Evolutionary conservation across 2,329 filamentous ascomycete species (phyloP).

Genomic region (Cryphonectria naterciae): DNA sequence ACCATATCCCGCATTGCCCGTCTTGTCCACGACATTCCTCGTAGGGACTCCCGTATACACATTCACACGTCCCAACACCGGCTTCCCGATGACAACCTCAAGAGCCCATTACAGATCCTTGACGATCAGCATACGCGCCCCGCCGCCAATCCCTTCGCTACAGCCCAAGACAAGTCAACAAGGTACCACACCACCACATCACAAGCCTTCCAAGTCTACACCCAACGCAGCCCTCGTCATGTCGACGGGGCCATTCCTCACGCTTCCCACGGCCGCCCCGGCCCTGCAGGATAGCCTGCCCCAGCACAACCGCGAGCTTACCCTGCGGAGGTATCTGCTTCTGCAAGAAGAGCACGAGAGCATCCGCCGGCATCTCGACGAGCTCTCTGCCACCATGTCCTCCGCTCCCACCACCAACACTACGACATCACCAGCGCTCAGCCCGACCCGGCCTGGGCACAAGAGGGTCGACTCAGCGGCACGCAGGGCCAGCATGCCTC

Average conservation of each 20-base stretch:
- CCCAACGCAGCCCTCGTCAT: conserved; percentile 24
- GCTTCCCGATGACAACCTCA: conserved; percentile 27
- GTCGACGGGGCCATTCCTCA: conserved; percentile 14
- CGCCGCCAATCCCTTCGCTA: conserved; percentile 16
- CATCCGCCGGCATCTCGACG: conserved; percentile 55
- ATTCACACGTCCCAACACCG: neutral
- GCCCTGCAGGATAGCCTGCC: conserved; percentile 25
- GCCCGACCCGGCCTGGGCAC: conserved; percentile 24
- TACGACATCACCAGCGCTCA: conserved; percentile 39
- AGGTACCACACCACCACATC: conserved; percentile 9
- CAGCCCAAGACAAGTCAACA: conserved; percentile 10
- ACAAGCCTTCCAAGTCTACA: conserved; percentile 27
- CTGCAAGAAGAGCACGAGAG: conserved; percentile 59
- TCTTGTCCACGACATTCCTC: neutral
- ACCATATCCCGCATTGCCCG: neutral
- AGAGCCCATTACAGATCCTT: conserved; percentile 28
- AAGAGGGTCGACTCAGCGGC: conserved; percentile 29
- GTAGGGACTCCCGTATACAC: neutral
- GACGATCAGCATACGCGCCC: conserved; percentile 28
- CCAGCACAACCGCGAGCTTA: conserved; percentile 49
- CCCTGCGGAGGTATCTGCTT: conserved; percentile 58
- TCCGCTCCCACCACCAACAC: conserved; percentile 45
- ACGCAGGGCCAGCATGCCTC: conserved; percentile 27
- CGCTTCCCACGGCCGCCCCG: neutral
- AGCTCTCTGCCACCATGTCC: conserved; percentile 46